Evolutionary conservation across 2,329 filamentous ascomycete species (phyloP).

Genomic region (Ophiosphaerella narmari): DNA sequence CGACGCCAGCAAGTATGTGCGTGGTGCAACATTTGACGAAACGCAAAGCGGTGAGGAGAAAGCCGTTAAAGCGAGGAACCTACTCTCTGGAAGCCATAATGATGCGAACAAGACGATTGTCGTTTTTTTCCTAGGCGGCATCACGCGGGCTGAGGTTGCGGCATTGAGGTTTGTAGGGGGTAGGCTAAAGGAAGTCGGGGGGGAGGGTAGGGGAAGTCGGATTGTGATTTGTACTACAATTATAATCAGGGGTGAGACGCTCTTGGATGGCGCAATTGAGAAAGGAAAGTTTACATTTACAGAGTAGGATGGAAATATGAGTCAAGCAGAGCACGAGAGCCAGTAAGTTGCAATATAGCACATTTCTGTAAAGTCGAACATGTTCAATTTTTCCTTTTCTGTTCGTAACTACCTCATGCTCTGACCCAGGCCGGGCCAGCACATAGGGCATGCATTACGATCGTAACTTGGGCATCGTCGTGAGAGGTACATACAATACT

Average conservation of each 20-base stretch:
- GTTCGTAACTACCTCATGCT: constrained; percentile 15
- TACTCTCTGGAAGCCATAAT: constrained; percentile 69
- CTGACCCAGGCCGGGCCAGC: constrained; percentile 11
- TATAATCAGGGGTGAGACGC: constrained; percentile 84
- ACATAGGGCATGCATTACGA: constrained; percentile 32
- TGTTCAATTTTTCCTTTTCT: constrained; percentile 26
- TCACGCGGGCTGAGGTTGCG: constrained; percentile 95
- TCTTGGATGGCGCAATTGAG: constrained; percentile 86
- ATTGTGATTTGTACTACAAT: constrained; percentile 93
- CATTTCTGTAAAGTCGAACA: constrained; percentile 1
- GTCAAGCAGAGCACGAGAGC: no score
- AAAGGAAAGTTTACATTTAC: constrained; percentile 51
- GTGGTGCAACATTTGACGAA: constrained; percentile 89
- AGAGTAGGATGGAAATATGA: no score
- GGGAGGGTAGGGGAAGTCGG: constrained; percentile 70
- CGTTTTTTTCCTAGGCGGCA: constrained; percentile 96
- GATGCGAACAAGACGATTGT: constrained; percentile 76
- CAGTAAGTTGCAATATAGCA: no score
- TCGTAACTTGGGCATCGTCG: constrained; percentile 35
- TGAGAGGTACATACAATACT: constrained; percentile 36
- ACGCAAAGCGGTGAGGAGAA: constrained; percentile 92
- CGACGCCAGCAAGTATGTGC: constrained; percentile 83
- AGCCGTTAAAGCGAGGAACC: constrained; percentile 81
- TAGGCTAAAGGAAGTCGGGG: constrained; percentile 69
- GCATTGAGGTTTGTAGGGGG: constrained; percentile 87